A percentile compares a stretch with the other conserved stretches of the same genome.
Conservation (phyloP, 768 basidiomycete genomes). For the Phlebiopsis flavidoalba region DNA sequence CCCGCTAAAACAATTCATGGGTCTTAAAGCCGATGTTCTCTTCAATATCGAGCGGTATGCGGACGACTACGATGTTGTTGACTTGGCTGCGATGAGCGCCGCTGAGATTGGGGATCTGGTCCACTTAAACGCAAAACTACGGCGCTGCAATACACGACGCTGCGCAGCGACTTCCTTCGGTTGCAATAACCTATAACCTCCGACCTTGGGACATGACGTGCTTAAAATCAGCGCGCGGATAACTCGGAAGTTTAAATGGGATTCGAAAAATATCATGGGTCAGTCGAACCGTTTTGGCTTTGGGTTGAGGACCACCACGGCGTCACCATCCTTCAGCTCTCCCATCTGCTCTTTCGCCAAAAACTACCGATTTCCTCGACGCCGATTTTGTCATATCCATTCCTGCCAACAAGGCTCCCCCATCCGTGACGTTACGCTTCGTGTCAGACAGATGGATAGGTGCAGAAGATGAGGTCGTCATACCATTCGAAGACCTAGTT, state of each 20-base stretch:
- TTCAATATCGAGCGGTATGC: conserved; percentile 77
- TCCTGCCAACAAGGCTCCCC: conserved; percentile 48
- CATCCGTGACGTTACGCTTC: conserved; percentile 67
- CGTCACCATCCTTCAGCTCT: conserved; percentile 76
- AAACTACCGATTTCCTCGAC: conserved; percentile 50
- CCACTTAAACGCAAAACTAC: conserved; percentile 80
- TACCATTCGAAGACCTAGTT: conserved; percentile 63
- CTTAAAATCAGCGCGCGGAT: conserved; percentile 70
- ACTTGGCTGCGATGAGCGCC: conserved; percentile 65
- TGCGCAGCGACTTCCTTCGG: conserved; percentile 80
- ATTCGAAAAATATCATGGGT: conserved; percentile 62
- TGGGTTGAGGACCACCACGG: conserved; percentile 90
- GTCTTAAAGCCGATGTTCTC: conserved; percentile 69
- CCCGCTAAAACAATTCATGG: conserved; percentile 73
- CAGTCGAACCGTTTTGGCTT: conserved; percentile 85
- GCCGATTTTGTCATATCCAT: conserved; percentile 82
- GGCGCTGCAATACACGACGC: conserved; percentile 75
- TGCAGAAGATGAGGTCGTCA: conserved; percentile 66
- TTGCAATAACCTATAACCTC: conserved; percentile 59
- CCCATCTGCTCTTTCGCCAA: conserved; percentile 67
- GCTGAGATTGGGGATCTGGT: conserved; percentile 72
- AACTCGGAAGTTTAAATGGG: conserved; percentile 76
- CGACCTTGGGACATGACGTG: conserved; percentile 81
- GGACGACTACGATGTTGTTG: conserved; percentile 70
- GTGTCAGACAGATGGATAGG: conserved; percentile 94